Percentiles rank a stretch among this genome's conserved stretches.
Evolutionary conservation across 768 basidiomycete species (phyloP).

Genomic region (Lentinula guzmanii): DNA sequence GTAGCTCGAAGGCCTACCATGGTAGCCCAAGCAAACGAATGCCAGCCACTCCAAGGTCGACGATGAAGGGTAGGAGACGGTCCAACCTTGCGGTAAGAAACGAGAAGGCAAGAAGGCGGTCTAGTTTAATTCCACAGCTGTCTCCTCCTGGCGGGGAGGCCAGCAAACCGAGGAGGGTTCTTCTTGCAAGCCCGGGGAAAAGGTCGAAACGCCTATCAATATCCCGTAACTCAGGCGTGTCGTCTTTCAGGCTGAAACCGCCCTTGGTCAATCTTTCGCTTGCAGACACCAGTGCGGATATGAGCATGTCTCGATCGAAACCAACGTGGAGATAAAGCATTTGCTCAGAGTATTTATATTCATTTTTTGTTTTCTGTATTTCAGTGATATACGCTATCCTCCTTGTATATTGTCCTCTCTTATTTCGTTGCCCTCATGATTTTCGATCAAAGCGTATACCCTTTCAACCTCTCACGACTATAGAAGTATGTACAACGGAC

Average conservation of each 20-base stretch:
- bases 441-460: neutral
- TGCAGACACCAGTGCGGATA: conserved; percentile 34
- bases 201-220: conserved; percentile 54
- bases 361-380: neutral
- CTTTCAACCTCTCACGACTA: neutral
- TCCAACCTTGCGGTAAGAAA: conserved; percentile 74
- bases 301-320: conserved; percentile 40
- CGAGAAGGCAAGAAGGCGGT: conserved; percentile 69
- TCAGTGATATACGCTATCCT: neutral
- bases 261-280: conserved; percentile 17
- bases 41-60: conserved; percentile 38
- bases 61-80: conserved; percentile 45
- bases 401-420: neutral
- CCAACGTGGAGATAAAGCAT: conserved; percentile 54
- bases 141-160: conserved; percentile 38
- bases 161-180: conserved; percentile 34
- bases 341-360: conserved; percentile 3
- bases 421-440: neutral
- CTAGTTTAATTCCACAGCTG: conserved; percentile 75
- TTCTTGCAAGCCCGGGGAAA: conserved; percentile 52
- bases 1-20: conserved; percentile 9
- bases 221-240: conserved; percentile 18
- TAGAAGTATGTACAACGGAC: neutral
- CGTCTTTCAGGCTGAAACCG: conserved; percentile 22
- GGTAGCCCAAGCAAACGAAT: conserved; percentile 46